A percentile compares a stretch with the other conserved stretches of the same genome.
phyloP scores from a whole-genome alignment of 306 rosid species.

The Quercus robur region DNA sequence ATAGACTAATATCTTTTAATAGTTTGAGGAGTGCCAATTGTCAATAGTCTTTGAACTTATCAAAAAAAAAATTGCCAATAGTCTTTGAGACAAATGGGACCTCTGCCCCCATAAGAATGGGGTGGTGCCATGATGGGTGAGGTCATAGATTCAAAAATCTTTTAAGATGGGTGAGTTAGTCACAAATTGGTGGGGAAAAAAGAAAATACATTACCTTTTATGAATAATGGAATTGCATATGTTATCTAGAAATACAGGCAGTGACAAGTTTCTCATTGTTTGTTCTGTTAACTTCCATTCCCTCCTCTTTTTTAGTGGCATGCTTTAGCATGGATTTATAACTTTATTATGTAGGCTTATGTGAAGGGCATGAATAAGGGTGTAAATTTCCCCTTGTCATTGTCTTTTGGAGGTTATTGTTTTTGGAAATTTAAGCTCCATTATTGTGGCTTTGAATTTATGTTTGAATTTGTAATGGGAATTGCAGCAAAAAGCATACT shows the following conservation, averaged over 20 bases:
- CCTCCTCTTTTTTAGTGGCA: not conserved
- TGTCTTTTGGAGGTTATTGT: not conserved
- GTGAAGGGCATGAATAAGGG: not conserved
- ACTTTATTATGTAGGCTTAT: not conserved
- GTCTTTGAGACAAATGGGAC: not conserved
- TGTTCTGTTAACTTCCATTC: not conserved
- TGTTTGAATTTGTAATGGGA: slow-evolving; percentile 2
- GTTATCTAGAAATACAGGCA: not conserved
- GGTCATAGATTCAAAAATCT: not conserved
- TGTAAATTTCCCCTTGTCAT: not conserved
- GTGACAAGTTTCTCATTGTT: not conserved
- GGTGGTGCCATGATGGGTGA: not conserved
- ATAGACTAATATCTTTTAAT: not conserved
- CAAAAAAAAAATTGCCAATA: not conserved
- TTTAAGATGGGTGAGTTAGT: not conserved
- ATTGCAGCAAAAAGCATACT: slow-evolving; percentile 49
- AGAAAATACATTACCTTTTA: not conserved
- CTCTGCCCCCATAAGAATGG: not conserved
- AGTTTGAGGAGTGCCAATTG: not conserved
- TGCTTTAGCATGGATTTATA: not conserved
- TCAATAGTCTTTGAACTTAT: not conserved
- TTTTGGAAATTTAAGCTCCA: not conserved
- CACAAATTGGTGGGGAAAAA: not conserved
- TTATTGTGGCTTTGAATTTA: slow-evolving; percentile 12
- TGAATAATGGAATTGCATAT: not conserved